phyloP scores from a whole-genome alignment of 2,329 filamentous ascomycete genomes.

The Tolypocladium tropicale region DNA sequence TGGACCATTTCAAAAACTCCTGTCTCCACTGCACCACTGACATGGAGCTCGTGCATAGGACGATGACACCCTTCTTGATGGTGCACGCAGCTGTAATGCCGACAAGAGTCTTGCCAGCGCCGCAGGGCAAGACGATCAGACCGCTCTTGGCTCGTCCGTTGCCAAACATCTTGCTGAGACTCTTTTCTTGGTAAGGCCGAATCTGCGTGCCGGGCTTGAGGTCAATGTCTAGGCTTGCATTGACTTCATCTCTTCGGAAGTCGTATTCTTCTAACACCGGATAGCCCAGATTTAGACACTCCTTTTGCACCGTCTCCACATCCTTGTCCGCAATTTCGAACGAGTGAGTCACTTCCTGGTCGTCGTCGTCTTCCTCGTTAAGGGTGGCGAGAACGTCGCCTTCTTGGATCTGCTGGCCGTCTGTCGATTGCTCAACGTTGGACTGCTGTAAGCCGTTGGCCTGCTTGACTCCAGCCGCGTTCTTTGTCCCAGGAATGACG shows the following conservation, averaged over 20 bases:
- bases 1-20: constrained; percentile 97
- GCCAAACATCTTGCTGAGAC: constrained; percentile 97
- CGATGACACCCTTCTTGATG: constrained; percentile 91
- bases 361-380: constrained; percentile 82
- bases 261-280: constrained; percentile 96
- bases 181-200: constrained; percentile 92
- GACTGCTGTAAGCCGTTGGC: constrained; percentile 32
- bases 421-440: constrained; percentile 27
- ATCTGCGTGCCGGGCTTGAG: constrained; percentile 83
- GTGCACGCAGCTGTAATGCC: constrained; percentile 98
- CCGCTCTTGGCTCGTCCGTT: constrained; percentile 95
- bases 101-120: constrained; percentile 92
- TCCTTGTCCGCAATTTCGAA: constrained; percentile 80
- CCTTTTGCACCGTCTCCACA: constrained; percentile 80
- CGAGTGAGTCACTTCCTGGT: constrained; percentile 80
- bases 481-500: constrained; percentile 89
- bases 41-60: constrained; percentile 95
- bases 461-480: constrained; percentile 80
- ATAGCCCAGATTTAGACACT: constrained; percentile 75
- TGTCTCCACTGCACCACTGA: constrained; percentile 94
- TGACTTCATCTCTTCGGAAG: constrained; percentile 82
- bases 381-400: constrained; percentile 61
- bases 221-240: constrained; percentile 89
- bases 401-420: constrained; percentile 43
- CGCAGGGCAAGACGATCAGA: constrained; percentile 93